These are phyloP conservation scores for Fusarium sterilihyphosum DNA, from an alignment of 2,329 filamentous ascomycete species.

Conservation along the genomic window DNA sequence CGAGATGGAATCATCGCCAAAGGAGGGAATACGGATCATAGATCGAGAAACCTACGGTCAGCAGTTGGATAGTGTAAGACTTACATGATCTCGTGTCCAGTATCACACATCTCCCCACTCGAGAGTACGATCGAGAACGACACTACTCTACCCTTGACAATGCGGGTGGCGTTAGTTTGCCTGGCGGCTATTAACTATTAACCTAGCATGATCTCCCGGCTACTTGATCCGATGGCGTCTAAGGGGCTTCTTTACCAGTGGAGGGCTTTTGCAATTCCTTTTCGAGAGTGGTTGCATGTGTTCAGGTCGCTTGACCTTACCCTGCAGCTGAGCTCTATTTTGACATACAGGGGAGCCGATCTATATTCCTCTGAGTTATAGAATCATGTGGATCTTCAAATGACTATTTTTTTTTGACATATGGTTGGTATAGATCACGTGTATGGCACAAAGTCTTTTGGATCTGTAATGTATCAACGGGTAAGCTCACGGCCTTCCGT, in stretches of 20 bases:
- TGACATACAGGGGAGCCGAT: rapidly evolving
- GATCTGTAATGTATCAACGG: rapidly evolving
- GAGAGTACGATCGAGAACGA: neutral
- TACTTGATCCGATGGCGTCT: neutral
- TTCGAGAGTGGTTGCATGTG: neutral
- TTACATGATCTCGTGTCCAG: neutral
- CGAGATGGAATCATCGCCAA: conserved; percentile 6
- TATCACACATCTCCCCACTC: neutral
- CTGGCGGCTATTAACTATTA: neutral
- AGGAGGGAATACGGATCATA: neutral
- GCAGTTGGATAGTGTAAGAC: neutral
- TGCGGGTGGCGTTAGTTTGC: conserved; percentile 20
- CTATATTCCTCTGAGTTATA: neutral
- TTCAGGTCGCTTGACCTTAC: neutral
- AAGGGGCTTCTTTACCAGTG: neutral
- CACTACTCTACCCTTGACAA: conserved; percentile 10
- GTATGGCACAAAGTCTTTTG: rapidly evolving
- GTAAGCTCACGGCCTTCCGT: rapidly evolving
- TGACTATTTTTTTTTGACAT: rapidly evolving
- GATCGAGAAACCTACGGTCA: neutral
- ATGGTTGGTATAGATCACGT: rapidly evolving
- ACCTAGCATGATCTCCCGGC: conserved; percentile 7
- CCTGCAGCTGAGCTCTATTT: neutral
- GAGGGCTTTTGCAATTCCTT: neutral
- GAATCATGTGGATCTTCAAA: neutral